These are phyloP conservation scores for Onygena corvina DNA, from an alignment of 2,329 filamentous ascomycete genomes.

Conservation along the genomic window DNA sequence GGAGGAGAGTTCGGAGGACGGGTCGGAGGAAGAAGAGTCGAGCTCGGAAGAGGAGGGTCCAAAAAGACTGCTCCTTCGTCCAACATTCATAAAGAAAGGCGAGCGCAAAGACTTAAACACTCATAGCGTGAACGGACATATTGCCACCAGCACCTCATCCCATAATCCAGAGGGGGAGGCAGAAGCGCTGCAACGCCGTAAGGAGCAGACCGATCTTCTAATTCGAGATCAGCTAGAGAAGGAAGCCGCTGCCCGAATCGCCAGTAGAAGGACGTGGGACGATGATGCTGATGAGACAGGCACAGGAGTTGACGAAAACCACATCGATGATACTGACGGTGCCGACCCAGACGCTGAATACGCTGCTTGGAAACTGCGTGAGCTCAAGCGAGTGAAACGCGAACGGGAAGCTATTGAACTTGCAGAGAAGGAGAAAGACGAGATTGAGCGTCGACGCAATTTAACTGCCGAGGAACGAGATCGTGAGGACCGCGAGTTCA, in stretches of 20 bases:
- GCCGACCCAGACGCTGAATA: constrained; percentile 77
- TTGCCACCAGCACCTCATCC: constrained; percentile 13
- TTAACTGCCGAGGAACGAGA: constrained; percentile 76
- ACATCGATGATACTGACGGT: constrained; percentile 80
- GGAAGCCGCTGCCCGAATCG: constrained; percentile 60
- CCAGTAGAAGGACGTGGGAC: constrained; percentile 74
- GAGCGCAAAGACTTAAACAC: constrained; percentile 38
- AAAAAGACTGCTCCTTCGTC: constrained; percentile 47
- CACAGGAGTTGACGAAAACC: constrained; percentile 54
- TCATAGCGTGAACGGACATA: constrained; percentile 18
- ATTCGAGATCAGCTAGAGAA: constrained; percentile 82
- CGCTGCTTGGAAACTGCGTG: constrained; percentile 86
- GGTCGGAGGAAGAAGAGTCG: constrained; percentile 10
- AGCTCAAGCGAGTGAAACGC: constrained; percentile 77
- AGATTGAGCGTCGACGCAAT: constrained; percentile 76
- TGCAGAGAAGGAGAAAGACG: constrained; percentile 72
- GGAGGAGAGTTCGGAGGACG: constrained; percentile 1
- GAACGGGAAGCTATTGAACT: constrained; percentile 74
- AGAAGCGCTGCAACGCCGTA: constrained; percentile 33
- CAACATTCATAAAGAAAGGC: constrained; percentile 55
- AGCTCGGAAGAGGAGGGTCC: constrained; percentile 35
- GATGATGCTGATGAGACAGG: constrained; percentile 51
- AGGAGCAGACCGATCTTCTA: constrained; percentile 62
- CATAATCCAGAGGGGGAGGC: constrained; percentile 36
- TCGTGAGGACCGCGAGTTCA: constrained; percentile 67